Conservation (phyloP, 345 rosid species). For the Syzygium aromaticum region DNA sequence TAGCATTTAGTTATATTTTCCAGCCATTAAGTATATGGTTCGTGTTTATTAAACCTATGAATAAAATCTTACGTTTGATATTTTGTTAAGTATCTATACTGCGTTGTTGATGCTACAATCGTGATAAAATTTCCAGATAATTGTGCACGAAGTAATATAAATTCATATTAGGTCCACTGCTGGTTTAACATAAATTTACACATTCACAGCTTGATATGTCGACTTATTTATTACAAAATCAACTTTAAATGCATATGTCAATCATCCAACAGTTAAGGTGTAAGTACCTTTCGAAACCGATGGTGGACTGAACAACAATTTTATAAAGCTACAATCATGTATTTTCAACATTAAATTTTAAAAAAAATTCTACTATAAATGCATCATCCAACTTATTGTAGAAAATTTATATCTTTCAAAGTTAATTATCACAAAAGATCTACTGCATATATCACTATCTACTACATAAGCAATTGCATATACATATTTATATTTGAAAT, state of each 20-base stretch:
- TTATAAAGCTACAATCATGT: background rate
- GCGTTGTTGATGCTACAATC: background rate
- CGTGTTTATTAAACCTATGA: too few species aligned
- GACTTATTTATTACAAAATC: background rate
- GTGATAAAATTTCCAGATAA: background rate
- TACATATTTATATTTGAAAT: background rate
- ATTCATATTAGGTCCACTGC: background rate
- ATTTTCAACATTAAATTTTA: background rate
- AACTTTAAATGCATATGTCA: background rate
- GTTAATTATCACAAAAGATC: background rate
- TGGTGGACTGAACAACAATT: background rate
- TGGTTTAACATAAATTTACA: too few species aligned
- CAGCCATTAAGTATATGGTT: background rate
- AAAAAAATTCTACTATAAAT: background rate
- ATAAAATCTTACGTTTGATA: background rate
- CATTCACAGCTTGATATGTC: background rate
- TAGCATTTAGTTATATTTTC: background rate
- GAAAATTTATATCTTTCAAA: too few species aligned
- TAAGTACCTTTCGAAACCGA: too few species aligned
- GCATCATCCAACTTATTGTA: background rate
- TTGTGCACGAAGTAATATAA: background rate
- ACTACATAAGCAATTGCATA: background rate
- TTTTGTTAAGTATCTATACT: background rate
- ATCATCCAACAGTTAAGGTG: background rate
- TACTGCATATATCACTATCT: background rate